Base-by-base conservation (phyloP, 306 rosid genomes). In the Medicago arabica region DNA sequence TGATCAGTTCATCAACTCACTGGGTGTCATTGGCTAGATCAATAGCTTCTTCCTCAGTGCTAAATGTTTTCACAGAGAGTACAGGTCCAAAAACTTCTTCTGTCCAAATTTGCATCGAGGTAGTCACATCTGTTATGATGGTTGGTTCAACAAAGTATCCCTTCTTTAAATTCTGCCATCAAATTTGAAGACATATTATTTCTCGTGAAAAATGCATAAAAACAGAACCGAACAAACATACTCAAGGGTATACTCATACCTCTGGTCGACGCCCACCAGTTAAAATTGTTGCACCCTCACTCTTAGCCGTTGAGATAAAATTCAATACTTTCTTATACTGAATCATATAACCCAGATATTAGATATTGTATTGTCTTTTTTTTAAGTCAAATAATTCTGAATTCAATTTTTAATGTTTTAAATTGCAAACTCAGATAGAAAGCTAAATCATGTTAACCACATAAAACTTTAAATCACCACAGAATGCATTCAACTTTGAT, bases 1-100 rank as follows among this genome's bases (percentile, higher is more conserved):
- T 58, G 46, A 69, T 69, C 55, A 70, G 60, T 69, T 31, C 46
- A 71, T 23, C 74, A 76, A 81, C 97, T 86, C 87, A 92, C 99
- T 74, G 76, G 12, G 91, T 85, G 82, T 95, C 97, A 46, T 92
- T 92, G 71, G 99, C 97, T 78, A 95, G 83, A 78, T 89, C 87
- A 69, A 90, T 85, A 46, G 99, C 99, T 85, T 95, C 99, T 39
- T 92, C 97, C 83, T 95, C 97, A 7, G 95, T 83, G 74, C 88
- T 83, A 80, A 92, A 95, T 76, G 96, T 92, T 86, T 95, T 95
- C 9, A 90, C 97, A 72, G 97, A 85, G 14, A 95, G 87, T 72
- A 92, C 96, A 59, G 99, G 99, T 77, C 97, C 99, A 59, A 95
- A 95, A 36, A 92, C 96, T 85, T 95, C 99, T 80, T 92, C 97